Base-by-base conservation (phyloP, 495 filamentous ascomycete genomes). In the Aspergillus affinis region DNA sequence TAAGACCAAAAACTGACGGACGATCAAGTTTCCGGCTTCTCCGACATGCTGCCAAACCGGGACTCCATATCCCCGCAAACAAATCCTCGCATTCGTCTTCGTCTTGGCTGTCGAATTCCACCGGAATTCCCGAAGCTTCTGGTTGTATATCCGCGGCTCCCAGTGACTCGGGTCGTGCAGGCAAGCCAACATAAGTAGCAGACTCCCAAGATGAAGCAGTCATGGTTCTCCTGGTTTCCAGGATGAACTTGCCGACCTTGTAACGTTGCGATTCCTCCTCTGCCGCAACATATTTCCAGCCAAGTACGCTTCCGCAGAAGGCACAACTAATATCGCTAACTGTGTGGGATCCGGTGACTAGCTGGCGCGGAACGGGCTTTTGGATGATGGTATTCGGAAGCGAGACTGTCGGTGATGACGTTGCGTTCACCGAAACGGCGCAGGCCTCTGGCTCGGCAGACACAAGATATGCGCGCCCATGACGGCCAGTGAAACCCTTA, bases 11-110 rank as follows among this genome's bases (percentile, higher is more conserved):
- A 51, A 69, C 57, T 4, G 67, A 62, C 23, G 68, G 57, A 54
- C 66, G 62, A 32, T 72, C 75, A 49, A 79, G 69, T 51, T 78
- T 78, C 66, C 79, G 90, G 57, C 76, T 76, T 72, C 79, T 79
- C 63, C 91, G 79, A 65, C 90, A 81, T 23, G 76, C 78, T 36
- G 90, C 92, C 45, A 85, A 71, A 51, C 82, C 82, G 17, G 87
- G 78, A 64, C 87, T 90, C 93, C 93, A 98, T 3, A 90, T 80
- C 0, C 93, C 93, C 12, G 85, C 81, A 75, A 98, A 97, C 53
- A 98, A 69, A 72, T 97, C 93, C 67, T 97, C 93, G 61, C 93
- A 96, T 75, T 98, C 93, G 54, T 95, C 91, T 67, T 96, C 92
- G 70, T 98, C 93, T 51, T 92, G 86, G 60, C 86, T 90, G 75